Percentiles rank a stretch among this genome's conserved stretches.
phyloP scores from a whole-genome alignment of 371 early-diverging fungal species.

The Apophysomyces elegans region DNA sequence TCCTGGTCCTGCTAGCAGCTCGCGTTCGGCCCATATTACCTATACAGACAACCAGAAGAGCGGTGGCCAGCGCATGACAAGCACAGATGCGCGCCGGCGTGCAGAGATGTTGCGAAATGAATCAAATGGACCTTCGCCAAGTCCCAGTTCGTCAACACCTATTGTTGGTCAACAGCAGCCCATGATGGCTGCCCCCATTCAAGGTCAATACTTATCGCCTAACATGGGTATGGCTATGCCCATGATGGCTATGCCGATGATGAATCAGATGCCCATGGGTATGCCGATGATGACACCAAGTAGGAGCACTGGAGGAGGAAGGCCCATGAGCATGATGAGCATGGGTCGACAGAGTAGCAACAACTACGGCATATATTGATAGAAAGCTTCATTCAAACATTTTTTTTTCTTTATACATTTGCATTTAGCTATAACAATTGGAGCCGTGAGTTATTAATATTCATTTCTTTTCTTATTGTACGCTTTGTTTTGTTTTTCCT shows the following conservation, averaged over 20 bases:
- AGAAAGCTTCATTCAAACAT: neutral
- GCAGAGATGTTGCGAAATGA: slow-evolving; percentile 29
- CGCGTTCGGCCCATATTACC: neutral
- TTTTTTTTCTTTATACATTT: neutral
- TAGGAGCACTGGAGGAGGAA: slow-evolving; percentile 11
- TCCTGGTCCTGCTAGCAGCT: slow-evolving; percentile 13
- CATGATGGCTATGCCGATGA: slow-evolving; percentile 9
- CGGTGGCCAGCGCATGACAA: slow-evolving; percentile 11
- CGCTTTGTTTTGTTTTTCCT: too few relatives aligned
- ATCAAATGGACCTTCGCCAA: slow-evolving; percentile 14
- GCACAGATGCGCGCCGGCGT: slow-evolving; percentile 26
- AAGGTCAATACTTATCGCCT: slow-evolving; percentile 6
- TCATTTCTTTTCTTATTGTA: neutral
- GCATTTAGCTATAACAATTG: neutral
- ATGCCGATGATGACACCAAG: slow-evolving; percentile 14
- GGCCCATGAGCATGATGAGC: slow-evolving; percentile 22
- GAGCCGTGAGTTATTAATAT: neutral
- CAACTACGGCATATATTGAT: slow-evolving; percentile 5
- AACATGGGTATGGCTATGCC: slow-evolving; percentile 14
- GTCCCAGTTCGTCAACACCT: slow-evolving; percentile 23
- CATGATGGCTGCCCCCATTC: slow-evolving; percentile 5
- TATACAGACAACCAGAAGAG: slow-evolving; percentile 6
- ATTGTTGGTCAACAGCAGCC: neutral
- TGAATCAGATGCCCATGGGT: neutral
- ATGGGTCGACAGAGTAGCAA: slow-evolving; percentile 6